Evolutionary conservation across 768 basidiomycete genomes (phyloP), one percentile per base, ranked within the genome.

Genomic region (Phaeotremella fagi): DNA sequence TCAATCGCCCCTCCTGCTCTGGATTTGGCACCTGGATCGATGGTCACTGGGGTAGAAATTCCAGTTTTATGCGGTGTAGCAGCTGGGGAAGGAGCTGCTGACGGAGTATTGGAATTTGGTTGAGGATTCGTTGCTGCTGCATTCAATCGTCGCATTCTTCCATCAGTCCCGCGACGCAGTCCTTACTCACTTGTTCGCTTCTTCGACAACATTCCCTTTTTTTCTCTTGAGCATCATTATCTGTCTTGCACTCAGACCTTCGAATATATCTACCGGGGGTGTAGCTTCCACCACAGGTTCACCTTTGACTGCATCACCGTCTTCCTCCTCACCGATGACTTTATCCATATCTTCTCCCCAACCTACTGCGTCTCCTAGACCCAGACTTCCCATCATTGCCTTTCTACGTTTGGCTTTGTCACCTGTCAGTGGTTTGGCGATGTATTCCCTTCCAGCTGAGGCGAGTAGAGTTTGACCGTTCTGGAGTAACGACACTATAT

Each of bases 151-250:
- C 65, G 62, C 59, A 66, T 57, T 47, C 66, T 68, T 28, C 38
- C 25, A 42, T 55, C 18, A 51, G 41, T 14, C 16, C 15, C 6
- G 23, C 23, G 15, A 26, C 23, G 15, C 1, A 33, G 24, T 9
- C 3, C 23, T 18, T 35, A 50, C 72, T 57, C 42, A 71, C 68
- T 70, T 68, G 56, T 65, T 66, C 15, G 66, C 68, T 41, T 61
- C 60, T 38, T 66, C 65, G 1, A 86, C 87, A 27, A 84, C 78
- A 66, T 86, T 88, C 3, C 89, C 91, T 51, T 92, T 86, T 71
- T 98, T 98, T 25, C 95, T 82, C 74, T 99, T 99, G 27, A 98
- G 78, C 43, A 92, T 82, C 70, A 95, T 95, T 27, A 87, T 83
- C 75, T 98, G 94, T 49, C 95, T 83, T 11, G 90, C 90, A 27